Evolutionary conservation across 139 green algal genomes (phyloP), one percentile per base, ranked within the genome.

Genomic region (Coelastrella sp.): DNA sequence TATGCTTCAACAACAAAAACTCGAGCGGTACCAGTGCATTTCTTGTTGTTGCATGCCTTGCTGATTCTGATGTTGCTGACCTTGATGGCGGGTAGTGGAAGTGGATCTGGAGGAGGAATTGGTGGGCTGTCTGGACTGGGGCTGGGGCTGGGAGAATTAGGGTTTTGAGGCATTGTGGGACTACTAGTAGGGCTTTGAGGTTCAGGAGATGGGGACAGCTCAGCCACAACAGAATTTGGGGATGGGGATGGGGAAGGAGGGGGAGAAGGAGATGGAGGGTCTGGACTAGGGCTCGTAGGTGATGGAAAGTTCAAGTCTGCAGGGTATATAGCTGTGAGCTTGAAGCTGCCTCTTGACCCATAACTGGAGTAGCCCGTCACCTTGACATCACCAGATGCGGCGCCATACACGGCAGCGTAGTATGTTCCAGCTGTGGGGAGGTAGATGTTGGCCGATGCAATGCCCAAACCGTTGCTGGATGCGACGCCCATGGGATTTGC

Each of bases 381-480:
- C 15, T 58, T 56, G 5, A 57, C 66, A 7, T 66, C 66, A 6
- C 84, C 66, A 8, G 1, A 35, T 24, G 65, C 60, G 0, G 49
- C 56, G 11, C 84, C 84, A 81, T 35, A 12, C 1, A 88, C 66
- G 9, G 49, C 49, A 4, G 78, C 66, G 63, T 88, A 88, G 68
- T 88, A 88, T 1, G 84, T 88, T 0, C 84, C 84, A 57, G 84
- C 19, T 35, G 84, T 49, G 6, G 68, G 68, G 6, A 88, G 66
- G 7, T 73, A 19, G 5, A 80, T 68, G 17, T 27, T 49, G 11
- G 68, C 49, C 5, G 84, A 9, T 80, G 84, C 49, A 56, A 88
- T 80, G 68, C 66, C 84, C 14, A 88, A 15, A 6, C 84, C 84
- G 35, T 68, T 68, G 20, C 27, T 58, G 35, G 17, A 57, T 1